These are phyloP conservation scores for Pythium sp. DNA, from an alignment of 352 stramenopile species.

Conservation along the genomic window DNA sequence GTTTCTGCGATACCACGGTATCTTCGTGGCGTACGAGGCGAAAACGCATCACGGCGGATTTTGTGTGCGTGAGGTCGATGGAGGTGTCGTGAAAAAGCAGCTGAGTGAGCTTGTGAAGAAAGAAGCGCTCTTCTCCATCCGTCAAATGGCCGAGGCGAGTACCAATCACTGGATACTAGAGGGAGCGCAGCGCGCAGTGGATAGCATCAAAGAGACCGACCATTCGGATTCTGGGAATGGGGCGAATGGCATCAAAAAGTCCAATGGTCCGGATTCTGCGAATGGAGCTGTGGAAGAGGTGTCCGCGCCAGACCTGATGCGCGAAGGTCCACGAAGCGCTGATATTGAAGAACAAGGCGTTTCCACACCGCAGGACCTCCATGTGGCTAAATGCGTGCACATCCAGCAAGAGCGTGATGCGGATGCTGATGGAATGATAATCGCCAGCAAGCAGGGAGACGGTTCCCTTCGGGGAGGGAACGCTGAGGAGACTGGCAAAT, in stretches of 20 bases:
- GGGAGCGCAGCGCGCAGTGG: constrained; percentile 19
- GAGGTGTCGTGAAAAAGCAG: constrained; percentile 15
- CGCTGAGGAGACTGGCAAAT: background rate
- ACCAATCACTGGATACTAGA: constrained; percentile 22
- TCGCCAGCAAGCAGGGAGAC: background rate
- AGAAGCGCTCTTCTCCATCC: constrained; percentile 3
- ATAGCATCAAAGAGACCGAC: background rate
- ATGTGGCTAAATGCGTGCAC: background rate
- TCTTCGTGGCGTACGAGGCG: constrained; percentile 21
- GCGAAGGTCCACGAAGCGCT: background rate
- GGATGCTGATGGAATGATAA: constrained; percentile 11
- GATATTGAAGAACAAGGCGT: constrained; percentile 11
- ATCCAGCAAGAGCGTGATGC: constrained; percentile 8
- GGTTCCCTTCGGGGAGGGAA: constrained; percentile 12
- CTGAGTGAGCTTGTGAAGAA: constrained; percentile 24
- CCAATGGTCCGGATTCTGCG: too few relatives aligned
- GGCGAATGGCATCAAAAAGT: too few relatives aligned
- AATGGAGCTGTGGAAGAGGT: background rate
- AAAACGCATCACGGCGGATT: constrained; percentile 12
- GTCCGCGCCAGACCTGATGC: background rate
- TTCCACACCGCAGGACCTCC: background rate
- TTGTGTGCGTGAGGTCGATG: constrained; percentile 16
- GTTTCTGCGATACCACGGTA: constrained; percentile 24
- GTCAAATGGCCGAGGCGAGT: constrained; percentile 11
- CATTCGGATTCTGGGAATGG: background rate